Evolutionary conservation across 352 stramenopile genomes (phyloP), one percentile per base, ranked within the genome.

Genomic region (Elongisporangium anandrum): DNA sequence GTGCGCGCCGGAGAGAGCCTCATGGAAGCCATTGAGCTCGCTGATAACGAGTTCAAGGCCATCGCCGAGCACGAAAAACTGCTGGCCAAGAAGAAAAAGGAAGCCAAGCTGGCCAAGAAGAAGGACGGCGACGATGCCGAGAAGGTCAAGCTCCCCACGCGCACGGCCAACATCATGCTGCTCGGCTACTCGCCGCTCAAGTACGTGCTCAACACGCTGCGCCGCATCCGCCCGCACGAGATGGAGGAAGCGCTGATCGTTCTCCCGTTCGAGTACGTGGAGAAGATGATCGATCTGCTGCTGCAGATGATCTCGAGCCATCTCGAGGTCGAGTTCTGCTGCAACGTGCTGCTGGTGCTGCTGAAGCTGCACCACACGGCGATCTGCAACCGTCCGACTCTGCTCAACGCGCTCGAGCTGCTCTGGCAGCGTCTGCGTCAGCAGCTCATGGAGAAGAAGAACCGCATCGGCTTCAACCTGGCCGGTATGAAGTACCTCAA

Each of bases 221-320:
- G 83, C 16, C 78, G 83, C 24, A 92, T 99, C 61, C 96, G 94
- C 54, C 85, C 88, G 50, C 81, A 96, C 52, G 96, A 99, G 59
- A 87, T 99, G 68, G 97, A 99, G 69, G 94, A 98, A 63, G 96
- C 95, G 34, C 73, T 99, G 45, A 89, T 99, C 54, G 87, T 99
- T 54, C 76, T 99, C 38, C 94, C 98, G n/a, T 92, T 99, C 47
- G 91, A 96, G 64, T 92, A 98, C 73, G 88, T 99, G 15, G 86
- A 98, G 68, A 81, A 93, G 49, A 68, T 99, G 48, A 90, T 99
- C 54, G 81, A 87, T 56, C 92, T 98, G 68, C 74, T 99, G 20
- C 84, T 97, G 50, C 65, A 96, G 64, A 76, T 98, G 21, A 92
- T 94, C 54, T 90, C 82, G 54, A 75, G 70, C 61, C 82, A 92